Base-by-base conservation (phyloP, 345 rosid species). In the Eucalyptus marginata region DNA sequence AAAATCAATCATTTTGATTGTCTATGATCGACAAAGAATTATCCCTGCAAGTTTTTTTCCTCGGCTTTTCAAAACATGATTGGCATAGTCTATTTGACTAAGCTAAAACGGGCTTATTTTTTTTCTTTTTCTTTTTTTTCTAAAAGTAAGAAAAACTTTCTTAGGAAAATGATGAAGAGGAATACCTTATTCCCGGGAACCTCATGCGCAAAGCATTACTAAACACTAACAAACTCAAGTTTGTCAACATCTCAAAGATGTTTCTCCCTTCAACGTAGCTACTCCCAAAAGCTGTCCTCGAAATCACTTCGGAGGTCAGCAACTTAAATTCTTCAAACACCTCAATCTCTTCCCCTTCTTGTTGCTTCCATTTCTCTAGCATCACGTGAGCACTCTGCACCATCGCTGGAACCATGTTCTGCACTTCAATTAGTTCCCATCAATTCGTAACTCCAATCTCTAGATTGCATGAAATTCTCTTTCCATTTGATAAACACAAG, bases 231-330 rank as follows among this genome's bases (percentile, higher is more conserved):
- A 36, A 13, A 15, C 29, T 27, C 86, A 93, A 36, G 89, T 40
- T 88, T 59, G 43, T 76, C 40, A 93, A 22, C 93, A 89, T 89
- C 18, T 88, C 80, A 50, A 94, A 93, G 56, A 90, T 93, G 14
- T 66, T 56, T 86, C 92, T 47, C 50, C 93, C 94, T 89, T 93
- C 93, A 62, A 86, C 13, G 56, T 93, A 92, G 79, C 91, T 92
- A 51, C 93, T 91, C 29, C 94, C 94, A 66, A 93, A 94, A 51
- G 94, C 92, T 49, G 94, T 93, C 89, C 93, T 89, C 3, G 93
- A 92, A 59, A 93, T 93, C 80, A 92, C 50, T 89, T 92, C 92
- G 27, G 93, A 91, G 49, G 94, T 92, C 46, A 93, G 90, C 7
- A 92, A 31, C 88, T 66, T 93, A 46, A 93, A 76, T 87, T 94